phyloP scores from a whole-genome alignment of 1,284 basidiomycete genomes.

The Ustilago nuda region DNA sequence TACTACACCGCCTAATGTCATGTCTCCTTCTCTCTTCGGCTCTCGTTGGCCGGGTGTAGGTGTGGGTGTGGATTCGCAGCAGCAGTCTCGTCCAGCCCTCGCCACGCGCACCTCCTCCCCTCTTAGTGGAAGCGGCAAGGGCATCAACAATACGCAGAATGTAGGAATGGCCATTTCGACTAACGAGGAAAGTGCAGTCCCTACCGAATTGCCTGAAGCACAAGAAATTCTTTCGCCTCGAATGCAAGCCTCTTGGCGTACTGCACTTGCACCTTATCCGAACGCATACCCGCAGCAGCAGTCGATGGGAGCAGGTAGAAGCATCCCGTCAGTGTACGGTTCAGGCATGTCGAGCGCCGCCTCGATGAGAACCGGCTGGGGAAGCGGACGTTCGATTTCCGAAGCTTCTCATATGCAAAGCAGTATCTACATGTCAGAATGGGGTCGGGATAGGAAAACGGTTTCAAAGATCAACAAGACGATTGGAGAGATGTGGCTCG shows the following conservation, averaged over 20 bases:
- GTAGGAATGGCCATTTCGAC: constrained; percentile 45
- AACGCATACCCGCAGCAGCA: constrained; percentile 20
- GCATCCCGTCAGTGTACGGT: constrained; percentile 26
- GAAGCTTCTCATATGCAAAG: constrained; percentile 44
- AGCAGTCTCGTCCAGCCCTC: constrained; percentile 11
- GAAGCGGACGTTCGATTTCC: constrained; percentile 39
- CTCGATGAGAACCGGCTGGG: constrained; percentile 36
- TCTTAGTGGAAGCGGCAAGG: constrained; percentile 10
- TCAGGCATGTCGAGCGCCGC: constrained; percentile 27
- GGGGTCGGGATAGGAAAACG: constrained; percentile 48
- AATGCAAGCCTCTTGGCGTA: background rate
- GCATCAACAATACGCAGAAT: constrained; percentile 10
- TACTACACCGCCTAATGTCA: constrained; percentile 35
- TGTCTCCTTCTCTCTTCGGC: constrained; percentile 33
- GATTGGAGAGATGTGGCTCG: constrained; percentile 55
- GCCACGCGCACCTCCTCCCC: constrained; percentile 38
- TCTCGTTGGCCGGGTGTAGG: constrained; percentile 20
- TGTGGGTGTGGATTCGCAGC: constrained; percentile 9
- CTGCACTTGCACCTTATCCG: constrained; percentile 18
- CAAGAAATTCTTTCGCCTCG: constrained; percentile 22
- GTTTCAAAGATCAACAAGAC: constrained; percentile 60
- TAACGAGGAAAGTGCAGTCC: constrained; percentile 29
- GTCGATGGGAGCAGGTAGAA: constrained; percentile 1
- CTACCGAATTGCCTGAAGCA: constrained; percentile 21
- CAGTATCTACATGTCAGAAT: constrained; percentile 50